Evolutionary conservation across 345 rosid species (phyloP).

Genomic region (Linum tenue): DNA sequence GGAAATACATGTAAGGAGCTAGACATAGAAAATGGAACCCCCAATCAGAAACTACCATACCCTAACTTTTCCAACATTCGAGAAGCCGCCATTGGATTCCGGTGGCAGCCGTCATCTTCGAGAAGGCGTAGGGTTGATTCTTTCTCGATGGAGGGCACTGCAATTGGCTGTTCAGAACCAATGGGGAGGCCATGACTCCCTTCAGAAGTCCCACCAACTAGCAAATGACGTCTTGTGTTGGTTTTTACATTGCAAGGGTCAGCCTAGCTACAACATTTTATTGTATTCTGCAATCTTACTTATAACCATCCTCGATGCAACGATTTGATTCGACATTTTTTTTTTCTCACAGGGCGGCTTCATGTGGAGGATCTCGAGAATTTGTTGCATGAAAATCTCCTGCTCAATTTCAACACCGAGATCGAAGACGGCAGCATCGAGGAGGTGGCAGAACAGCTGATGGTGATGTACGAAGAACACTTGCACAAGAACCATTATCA

Average conservation of each 20-base stretch:
- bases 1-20: neutral
- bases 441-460: conserved; percentile 52
- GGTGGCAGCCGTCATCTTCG: conserved; percentile 18
- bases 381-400: conserved; percentile 60
- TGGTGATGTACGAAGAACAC: conserved; percentile 39
- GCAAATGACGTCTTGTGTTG: conserved; percentile 37
- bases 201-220: conserved; percentile 38
- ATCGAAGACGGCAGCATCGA: conserved; percentile 90
- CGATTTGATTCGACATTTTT: neutral
- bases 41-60: conserved; percentile 3
- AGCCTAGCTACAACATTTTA: too few species aligned
- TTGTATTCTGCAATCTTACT: too few species aligned
- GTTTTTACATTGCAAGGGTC: conserved; percentile 46
- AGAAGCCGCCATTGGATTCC: conserved; percentile 1
- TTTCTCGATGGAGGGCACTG: conserved; percentile 66
- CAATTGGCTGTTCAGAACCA: conserved; percentile 67
- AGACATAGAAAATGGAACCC: conserved; percentile 13
- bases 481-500: conserved; percentile 15
- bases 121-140: conserved; percentile 36
- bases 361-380: conserved; percentile 60
- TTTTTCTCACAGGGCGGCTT: conserved; percentile 29
- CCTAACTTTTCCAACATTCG: neutral
- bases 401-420: conserved; percentile 71
- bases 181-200: conserved; percentile 75
- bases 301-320: too few species aligned